Conservation (phyloP, 345 rosid genomes). For the Bruguiera parviflora region DNA sequence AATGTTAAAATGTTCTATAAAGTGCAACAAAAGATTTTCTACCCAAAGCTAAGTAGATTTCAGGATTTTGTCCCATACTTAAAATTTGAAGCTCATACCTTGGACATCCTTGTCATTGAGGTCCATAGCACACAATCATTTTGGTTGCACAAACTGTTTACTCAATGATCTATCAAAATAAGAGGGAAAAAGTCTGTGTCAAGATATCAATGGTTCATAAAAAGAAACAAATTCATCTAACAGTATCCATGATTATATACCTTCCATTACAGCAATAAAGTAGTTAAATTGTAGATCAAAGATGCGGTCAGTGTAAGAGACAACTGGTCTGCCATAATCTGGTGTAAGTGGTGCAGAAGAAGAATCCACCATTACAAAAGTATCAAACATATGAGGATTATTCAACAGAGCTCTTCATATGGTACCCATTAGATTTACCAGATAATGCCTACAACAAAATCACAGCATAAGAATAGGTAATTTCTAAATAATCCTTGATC, state of each 20-base stretch:
- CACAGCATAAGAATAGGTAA: no score
- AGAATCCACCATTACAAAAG: constrained; percentile 36
- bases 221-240: not conserved
- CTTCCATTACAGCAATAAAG: constrained; percentile 79
- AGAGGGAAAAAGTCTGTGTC: not conserved
- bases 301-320: constrained; percentile 80
- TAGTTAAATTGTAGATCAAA: constrained; percentile 62
- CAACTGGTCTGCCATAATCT: constrained; percentile 54
- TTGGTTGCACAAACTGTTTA: constrained; percentile 53
- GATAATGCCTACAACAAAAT: no score
- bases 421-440: no score
- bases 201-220: not conserved
- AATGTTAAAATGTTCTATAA: not conserved
- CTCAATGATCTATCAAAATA: constrained; percentile 55
- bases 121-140: constrained; percentile 43
- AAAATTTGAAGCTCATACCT: constrained; percentile 38
- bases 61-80: not conserved
- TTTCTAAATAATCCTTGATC: no score
- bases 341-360: constrained; percentile 68
- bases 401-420: no score
- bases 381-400: no score
- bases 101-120: constrained; percentile 40
- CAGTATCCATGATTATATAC: constrained; percentile 29
- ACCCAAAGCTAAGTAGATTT: not conserved
- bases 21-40: no score